These are phyloP conservation scores for Canavalia gladiata DNA, from an alignment of 306 rosid genomes.

Conservation along the genomic window DNA sequence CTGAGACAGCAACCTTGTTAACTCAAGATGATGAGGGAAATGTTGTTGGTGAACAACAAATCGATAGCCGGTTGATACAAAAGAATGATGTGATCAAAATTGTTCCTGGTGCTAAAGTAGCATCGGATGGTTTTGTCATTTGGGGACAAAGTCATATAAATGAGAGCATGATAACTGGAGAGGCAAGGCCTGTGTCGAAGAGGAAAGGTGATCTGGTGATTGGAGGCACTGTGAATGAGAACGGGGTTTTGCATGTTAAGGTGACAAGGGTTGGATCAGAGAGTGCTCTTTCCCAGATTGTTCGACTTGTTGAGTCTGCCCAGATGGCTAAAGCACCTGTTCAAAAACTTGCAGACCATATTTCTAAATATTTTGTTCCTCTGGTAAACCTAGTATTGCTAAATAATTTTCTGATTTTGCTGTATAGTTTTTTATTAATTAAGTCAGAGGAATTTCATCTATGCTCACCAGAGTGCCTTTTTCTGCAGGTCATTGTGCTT, in stretches of 20 bases:
- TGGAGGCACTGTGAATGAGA: constrained; percentile 88
- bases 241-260: constrained; percentile 79
- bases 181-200: constrained; percentile 70
- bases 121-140: constrained; percentile 72
- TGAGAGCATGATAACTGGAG: constrained; percentile 95
- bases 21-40: constrained; percentile 60
- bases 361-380: constrained; percentile 89
- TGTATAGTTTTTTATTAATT: not conserved
- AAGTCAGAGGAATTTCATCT: not conserved
- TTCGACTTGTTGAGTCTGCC: constrained; percentile 87
- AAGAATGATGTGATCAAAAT: constrained; percentile 76
- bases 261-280: constrained; percentile 91
- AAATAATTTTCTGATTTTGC: not conserved
- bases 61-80: constrained; percentile 74
- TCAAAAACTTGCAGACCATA: constrained; percentile 80
- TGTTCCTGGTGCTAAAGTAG: constrained; percentile 79
- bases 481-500: constrained; percentile 68
- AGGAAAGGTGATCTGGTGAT: constrained; percentile 72
- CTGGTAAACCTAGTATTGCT: constrained; percentile 50
- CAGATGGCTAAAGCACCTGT: constrained; percentile 97
- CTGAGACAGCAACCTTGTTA: constrained; percentile 70
- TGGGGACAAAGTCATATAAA: constrained; percentile 87
- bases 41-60: constrained; percentile 61
- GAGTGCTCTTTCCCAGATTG: constrained; percentile 84
- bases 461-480: not conserved